phyloP scores from a whole-genome alignment of 2,329 filamentous ascomycete species.

The Dothideomycetidae sp. region DNA sequence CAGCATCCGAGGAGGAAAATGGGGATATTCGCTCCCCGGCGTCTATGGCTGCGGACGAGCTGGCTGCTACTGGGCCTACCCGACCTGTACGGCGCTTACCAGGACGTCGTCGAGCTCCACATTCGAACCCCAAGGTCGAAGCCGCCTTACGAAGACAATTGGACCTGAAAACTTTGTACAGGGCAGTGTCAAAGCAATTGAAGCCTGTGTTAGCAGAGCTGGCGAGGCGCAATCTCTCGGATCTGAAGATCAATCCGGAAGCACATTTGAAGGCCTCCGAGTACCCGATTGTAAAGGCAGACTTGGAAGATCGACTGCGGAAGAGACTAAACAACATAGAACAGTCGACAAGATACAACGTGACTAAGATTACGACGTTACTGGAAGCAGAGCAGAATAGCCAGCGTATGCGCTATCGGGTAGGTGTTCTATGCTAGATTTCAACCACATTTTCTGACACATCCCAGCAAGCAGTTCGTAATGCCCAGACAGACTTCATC shows the following conservation, averaged over 20 bases:
- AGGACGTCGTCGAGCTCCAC: conserved; percentile 33
- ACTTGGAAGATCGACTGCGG: conserved; percentile 37
- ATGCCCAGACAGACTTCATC: conserved; percentile 17
- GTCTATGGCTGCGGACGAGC: conserved; percentile 9
- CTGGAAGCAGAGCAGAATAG: conserved; percentile 23
- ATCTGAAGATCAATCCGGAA: conserved; percentile 40
- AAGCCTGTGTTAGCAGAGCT: conserved; percentile 54
- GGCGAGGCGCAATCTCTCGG: conserved; percentile 44
- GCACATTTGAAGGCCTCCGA: conserved; percentile 41
- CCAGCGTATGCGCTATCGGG: conserved; percentile 23
- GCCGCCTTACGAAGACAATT: conserved; percentile 42
- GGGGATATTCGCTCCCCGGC: conserved; percentile 8
- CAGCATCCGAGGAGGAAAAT: conserved; percentile 2
- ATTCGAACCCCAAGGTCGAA: conserved; percentile 33
- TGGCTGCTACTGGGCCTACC: background rate
- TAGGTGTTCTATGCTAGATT: conserved; percentile 21
- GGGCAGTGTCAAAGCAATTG: conserved; percentile 46
- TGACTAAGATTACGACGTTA: conserved; percentile 24
- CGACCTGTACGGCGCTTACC: conserved; percentile 10
- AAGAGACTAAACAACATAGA: conserved; percentile 26
- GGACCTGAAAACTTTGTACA: conserved; percentile 51
- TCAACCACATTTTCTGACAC: conserved; percentile 8
- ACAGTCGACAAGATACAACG: conserved; percentile 24
- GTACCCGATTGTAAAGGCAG: conserved; percentile 36
- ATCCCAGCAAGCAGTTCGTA: conserved; percentile 12